These are phyloP conservation scores for Lodderomyces beijingensis DNA, from an alignment of 1,139 yeast genomes.

Conservation along the genomic window DNA sequence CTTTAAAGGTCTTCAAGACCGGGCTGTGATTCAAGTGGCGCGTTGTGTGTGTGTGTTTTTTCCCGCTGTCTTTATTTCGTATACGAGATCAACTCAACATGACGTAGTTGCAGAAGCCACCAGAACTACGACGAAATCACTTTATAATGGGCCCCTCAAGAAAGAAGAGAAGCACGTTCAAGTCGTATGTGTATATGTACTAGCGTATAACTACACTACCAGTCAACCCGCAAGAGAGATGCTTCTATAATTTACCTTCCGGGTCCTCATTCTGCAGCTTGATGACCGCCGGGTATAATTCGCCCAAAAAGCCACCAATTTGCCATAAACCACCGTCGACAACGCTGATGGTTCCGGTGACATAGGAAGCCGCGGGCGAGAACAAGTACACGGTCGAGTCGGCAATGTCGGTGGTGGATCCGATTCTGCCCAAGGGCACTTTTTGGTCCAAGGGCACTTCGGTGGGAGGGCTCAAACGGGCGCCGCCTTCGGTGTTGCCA, in stretches of 20 bases:
- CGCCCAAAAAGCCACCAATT: conserved; percentile 43
- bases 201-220: too few species aligned
- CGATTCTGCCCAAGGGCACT: conserved; percentile 76
- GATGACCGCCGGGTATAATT: conserved; percentile 33
- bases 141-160: too few species aligned
- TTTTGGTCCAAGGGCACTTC: conserved; percentile 34
- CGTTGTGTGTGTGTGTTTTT: too few species aligned
- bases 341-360: conserved; percentile 72
- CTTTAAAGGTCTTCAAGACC: too few species aligned
- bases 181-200: too few species aligned
- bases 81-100: too few species aligned
- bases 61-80: too few species aligned
- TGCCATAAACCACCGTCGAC: conserved; percentile 96
- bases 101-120: too few species aligned
- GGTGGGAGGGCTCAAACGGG: conserved; percentile 45
- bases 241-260: conserved; percentile 17
- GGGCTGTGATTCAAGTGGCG: too few species aligned
- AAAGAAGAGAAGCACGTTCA: too few species aligned
- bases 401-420: conserved; percentile 77
- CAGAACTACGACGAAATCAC: too few species aligned
- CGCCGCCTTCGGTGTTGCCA: conserved; percentile 78
- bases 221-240: too few species aligned
- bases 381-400: conserved; percentile 81
- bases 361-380: conserved; percentile 74
- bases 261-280: conserved; percentile 23